A percentile compares a stretch with the other conserved stretches of the same genome.
phyloP scores from a whole-genome alignment of 2,329 filamentous ascomycete genomes.

The Exophiala sp. region DNA sequence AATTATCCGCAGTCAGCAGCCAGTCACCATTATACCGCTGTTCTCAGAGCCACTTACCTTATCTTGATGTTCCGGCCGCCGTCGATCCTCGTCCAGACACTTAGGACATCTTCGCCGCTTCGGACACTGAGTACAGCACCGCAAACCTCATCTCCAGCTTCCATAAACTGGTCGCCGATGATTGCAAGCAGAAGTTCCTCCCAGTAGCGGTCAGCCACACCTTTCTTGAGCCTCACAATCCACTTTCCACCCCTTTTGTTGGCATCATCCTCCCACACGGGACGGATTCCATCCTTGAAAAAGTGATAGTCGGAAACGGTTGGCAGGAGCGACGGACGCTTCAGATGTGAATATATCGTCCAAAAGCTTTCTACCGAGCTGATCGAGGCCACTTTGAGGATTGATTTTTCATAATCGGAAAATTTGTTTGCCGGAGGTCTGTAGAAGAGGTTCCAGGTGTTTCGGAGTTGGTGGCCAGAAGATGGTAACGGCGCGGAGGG shows the following conservation, averaged over 20 bases:
- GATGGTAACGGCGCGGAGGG: constrained; percentile 33
- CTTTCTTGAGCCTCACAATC: constrained; percentile 95
- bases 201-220: constrained; percentile 93
- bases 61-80: constrained; percentile 94
- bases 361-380: constrained; percentile 85
- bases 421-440: constrained; percentile 84
- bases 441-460: constrained; percentile 96
- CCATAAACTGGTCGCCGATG: constrained; percentile 87
- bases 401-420: constrained; percentile 96
- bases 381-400: constrained; percentile 77
- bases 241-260: constrained; percentile 96
- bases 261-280: constrained; percentile 97
- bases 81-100: constrained; percentile 93
- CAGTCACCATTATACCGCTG: constrained; percentile 19
- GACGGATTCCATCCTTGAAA: constrained; percentile 91
- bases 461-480: constrained; percentile 60
- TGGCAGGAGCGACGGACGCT: constrained; percentile 78
- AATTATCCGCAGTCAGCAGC: no score
- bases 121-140: constrained; percentile 90
- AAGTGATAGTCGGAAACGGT: constrained; percentile 96
- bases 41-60: constrained; percentile 55
- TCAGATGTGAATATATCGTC: constrained; percentile 79
- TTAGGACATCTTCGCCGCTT: constrained; percentile 93
- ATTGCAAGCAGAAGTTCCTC: constrained; percentile 87
- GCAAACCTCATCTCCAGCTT: constrained; percentile 89